Evolutionary conservation across 2,329 filamentous ascomycete genomes (phyloP).

Genomic region (Coniochaeta prunicola): DNA sequence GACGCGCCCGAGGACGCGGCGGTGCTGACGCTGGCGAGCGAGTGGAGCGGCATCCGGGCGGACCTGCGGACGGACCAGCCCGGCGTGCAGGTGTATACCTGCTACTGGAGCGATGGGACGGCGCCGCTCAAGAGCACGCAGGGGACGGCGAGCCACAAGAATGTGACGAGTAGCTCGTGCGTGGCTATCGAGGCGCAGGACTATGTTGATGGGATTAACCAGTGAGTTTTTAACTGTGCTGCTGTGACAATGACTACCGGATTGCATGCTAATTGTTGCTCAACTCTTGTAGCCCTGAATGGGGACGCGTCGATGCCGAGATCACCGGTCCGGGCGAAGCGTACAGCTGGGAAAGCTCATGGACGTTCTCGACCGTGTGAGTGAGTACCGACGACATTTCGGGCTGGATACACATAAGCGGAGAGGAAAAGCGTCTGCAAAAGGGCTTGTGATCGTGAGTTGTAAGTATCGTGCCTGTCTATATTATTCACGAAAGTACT

Average conservation of each 20-base stretch:
- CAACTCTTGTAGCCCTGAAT: conserved; percentile 29
- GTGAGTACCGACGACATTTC: no score
- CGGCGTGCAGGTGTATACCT: conserved; percentile 66
- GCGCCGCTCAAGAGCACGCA: conserved; percentile 52
- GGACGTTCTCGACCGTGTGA: conserved; percentile 28
- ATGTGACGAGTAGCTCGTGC: conserved; percentile 56
- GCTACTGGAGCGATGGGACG: conserved; percentile 46
- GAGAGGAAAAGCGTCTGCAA: no score
- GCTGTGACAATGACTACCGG: not conserved
- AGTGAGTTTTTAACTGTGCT: conserved; percentile 31
- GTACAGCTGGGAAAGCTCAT: conserved; percentile 37
- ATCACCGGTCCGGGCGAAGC: conserved; percentile 31
- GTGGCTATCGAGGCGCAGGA: conserved; percentile 71
- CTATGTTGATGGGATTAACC: conserved; percentile 72
- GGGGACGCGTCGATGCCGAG: conserved; percentile 30
- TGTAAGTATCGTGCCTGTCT: not conserved
- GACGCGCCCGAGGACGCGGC: conserved; percentile 28
- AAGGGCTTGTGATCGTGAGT: not conserved
- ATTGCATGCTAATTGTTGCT: not conserved
- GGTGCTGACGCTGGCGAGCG: conserved; percentile 50
- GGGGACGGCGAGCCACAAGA: conserved; percentile 35
- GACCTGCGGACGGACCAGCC: conserved; percentile 65
- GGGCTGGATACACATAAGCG: no score
- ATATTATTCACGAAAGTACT: not conserved
- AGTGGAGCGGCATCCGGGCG: conserved; percentile 60